These are phyloP conservation scores for Calonectria fujianensis DNA, from an alignment of 2,329 filamentous ascomycete species.

Conservation along the genomic window DNA sequence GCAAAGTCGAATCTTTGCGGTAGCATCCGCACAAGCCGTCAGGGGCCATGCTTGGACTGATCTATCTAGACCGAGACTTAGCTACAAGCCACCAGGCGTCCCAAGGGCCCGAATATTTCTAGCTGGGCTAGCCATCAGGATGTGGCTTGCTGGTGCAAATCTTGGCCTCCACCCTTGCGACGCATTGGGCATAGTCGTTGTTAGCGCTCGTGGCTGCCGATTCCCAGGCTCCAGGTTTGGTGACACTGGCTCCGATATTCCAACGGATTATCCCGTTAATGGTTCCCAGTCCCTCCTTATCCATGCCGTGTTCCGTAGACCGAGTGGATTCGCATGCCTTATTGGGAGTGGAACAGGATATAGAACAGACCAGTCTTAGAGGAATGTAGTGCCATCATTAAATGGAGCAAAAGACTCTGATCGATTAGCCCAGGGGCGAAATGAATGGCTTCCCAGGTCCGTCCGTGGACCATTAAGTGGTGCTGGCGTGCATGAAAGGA, in stretches of 20 bases:
- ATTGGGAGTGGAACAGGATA: background rate
- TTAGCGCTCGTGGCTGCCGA: background rate
- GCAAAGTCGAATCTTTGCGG: background rate
- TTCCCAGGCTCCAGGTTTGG: background rate
- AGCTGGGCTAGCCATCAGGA: background rate
- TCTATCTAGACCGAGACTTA: no score
- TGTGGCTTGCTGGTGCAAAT: background rate
- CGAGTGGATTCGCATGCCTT: background rate
- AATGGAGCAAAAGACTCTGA: background rate
- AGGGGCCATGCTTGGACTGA: background rate
- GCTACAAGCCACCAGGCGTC: background rate
- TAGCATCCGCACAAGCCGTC: background rate
- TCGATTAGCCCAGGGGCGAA: background rate
- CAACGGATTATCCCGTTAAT: background rate
- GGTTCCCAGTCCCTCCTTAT: background rate
- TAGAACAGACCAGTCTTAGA: background rate
- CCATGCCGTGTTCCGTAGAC: background rate
- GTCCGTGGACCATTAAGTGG: background rate
- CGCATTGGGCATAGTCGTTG: background rate
- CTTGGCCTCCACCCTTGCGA: background rate
- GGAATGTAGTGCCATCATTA: background rate
- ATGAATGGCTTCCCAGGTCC: background rate
- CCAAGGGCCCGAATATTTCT: background rate
- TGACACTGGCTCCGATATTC: background rate
- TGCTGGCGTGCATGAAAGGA: no score